Base-by-base conservation (phyloP, 1,139 yeast species). In the Suhomyces atakaporum region DNA sequence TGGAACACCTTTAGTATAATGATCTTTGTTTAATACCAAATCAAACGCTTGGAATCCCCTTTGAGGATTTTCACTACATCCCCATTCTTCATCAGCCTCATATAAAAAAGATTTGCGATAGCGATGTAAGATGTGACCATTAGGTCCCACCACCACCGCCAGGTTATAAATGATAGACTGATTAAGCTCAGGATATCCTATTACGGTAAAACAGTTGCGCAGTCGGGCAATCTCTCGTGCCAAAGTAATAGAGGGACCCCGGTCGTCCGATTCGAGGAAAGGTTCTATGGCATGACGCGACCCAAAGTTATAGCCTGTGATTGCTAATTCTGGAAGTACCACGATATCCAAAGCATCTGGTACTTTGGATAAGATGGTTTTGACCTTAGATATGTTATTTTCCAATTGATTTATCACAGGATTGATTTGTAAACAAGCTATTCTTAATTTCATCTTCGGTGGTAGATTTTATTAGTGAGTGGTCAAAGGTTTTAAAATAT, bases 11-110 rank as follows among this genome's bases (percentile, higher is more conserved):
- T 14, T 28, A n/a, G 41, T 25, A 38, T 62, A 62, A 40, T 51
- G 55, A 13, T 53, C 54, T 38, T 58, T 62, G 33, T 64, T 60
- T 5, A 74, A 50, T 2, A 57, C 52, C 29, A 77, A 47, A 18
- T 67, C 62, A 28, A 75, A 67, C 1, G 67, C 54, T 27, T 62
- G 57, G 47, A 83, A 83, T 19, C 74, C 75, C 25, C 49, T 49
- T 3, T 54, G 62, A 0, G 86, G 84, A 31, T 84, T 83, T 53
- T 87, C 95, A 2, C 57, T 49, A 41, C 90, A 82, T 0, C 94
- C 96, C 92, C 95, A 89, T 1, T 50, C 62, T 42, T 84, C 85
- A 57, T 90, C 97, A 0, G 95, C 79, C 40, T 79, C 81, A 56
- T 84, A 90, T 11, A 90, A 60, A 53, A 84, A 86, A 1, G 86